Base-by-base conservation (phyloP, 23 red algal genomes). In the Agarophyton chilense region DNA sequence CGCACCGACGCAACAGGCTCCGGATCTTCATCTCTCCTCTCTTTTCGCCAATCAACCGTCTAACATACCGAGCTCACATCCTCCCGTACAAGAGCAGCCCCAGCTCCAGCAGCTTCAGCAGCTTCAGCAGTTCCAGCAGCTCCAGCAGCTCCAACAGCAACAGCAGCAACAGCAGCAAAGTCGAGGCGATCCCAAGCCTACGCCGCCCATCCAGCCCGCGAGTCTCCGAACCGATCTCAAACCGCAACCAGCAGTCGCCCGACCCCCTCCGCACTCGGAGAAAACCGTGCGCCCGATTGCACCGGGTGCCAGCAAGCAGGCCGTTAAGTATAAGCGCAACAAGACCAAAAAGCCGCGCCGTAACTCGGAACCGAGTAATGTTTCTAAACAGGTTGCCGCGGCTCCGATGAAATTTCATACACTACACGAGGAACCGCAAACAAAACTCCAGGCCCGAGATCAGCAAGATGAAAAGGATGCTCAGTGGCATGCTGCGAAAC, bases 291-390 rank as follows among this genome's bases (percentile, higher is more conserved):
- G 46, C 43, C 12, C 51, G 4, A 80, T 61, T 38, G 21, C 3
- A 8, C 19, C 4, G 3, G 33, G 58, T 1, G 3, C 26, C 2
- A 41, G 2, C 38, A 80, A 80, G 21, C 32, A 29, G 3, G 6
- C 5, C 21, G 35, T 31, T 2, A 34, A 32, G 9, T 32, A 4
- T 16, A 55, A 60, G 54, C 54, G 54, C 18, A 58, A 35, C 18
- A 58, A 80, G 35, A 26, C 13, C 49, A 58, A 80, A 22, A 58
- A 80, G 50, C 54, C 25, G 21, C 36, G 54, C 21, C 77, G 54
- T 10, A 52, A 80, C 35, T 42, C 54, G 1, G 77, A 80, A 26
- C 31, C 49, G 19, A 49, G 7, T 1, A 49, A 49, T 16, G 49
- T 18, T 65, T 65, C 60, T 4, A 77, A 50, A 34, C 72, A 52